Base-by-base conservation (phyloP, 1,139 yeast genomes). In the Kodamaea sp. region DNA sequence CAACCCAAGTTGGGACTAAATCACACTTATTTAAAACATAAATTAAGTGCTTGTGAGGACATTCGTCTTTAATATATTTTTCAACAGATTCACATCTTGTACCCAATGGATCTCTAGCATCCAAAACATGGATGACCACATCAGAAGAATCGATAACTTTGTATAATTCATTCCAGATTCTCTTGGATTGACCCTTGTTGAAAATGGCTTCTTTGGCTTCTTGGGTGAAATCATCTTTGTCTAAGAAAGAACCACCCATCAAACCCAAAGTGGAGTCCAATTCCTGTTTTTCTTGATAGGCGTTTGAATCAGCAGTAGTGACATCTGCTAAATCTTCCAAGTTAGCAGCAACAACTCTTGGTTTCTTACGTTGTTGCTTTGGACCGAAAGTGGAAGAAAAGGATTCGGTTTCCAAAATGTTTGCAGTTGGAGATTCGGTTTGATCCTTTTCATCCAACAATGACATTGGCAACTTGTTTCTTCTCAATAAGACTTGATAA, bases 1-100 rank as follows among this genome's bases (percentile, higher is more conserved):
- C 96, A 56, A 89, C 97, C 97, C 97, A 92, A 42, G 97, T 92
- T 47, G 98, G 98, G 39, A 94, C 97, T 56, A 92, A 79, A 72
- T 92, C 98, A 77, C 97, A 89, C 77, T 92, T 92, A 77, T 92
- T 92, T 63, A 92, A 72, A 39, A 92, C 97, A 60, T 84, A 90
- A 48, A 92, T 84, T 70, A 92, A 75, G 72, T 92, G 98, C 67
- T 92, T 92, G 62, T 92, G 98, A 25, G 98, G 88, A 58, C 96
- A 90, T 66, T 92, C 98, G 47, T 86, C 92, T 53, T 76, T 80
- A 60, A 92, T 86, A 60, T 89, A 90, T 56, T 89, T 90, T 63
- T 92, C 97, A 43, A 92, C 96, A 3, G 95, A 78, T 53, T 76
- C 84, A 73, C 98, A 92, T 52, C 97, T 78, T 6, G 98, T 92